Base-by-base conservation (phyloP, 2,329 filamentous ascomycete species). In the Phialophora expanda region DNA sequence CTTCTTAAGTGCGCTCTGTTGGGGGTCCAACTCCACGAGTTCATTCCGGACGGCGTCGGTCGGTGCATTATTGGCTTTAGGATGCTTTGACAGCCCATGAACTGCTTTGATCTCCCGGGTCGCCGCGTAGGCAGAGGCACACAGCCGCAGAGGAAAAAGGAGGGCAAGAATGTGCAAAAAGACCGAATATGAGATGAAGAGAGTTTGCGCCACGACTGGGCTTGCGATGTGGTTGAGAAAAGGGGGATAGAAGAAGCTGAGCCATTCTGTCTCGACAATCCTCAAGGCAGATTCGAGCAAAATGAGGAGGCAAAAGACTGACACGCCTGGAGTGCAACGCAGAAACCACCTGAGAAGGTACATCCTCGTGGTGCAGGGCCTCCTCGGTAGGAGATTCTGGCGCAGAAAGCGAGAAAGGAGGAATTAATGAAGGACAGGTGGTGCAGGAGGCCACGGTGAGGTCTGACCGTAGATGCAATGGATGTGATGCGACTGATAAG, bases 101-200 rank as follows among this genome's bases (percentile, higher is more conserved):
- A 59, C 20, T 62, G 69, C 56, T 53, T 56, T 30, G 11, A 72
- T 74, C 56, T 71, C 69, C 12, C 55, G 67, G n/a, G 66, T 73
- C 24, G 73, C 80, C 79, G 38, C 81, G 78, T 54, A 83, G 78
- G 53, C 83, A 82, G 71, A 79, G 78, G 68, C 80, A 78, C 58
- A 82, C 78, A 69, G 81, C 80, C 60, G 82, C 78, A 32, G 78
- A 81, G 73, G 24, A 71, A 91, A 90, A 34, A 83, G 75, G 69
- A 86, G 85, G 71, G 89, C 87, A 61, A 90, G 79, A 61, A 87
- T 64, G 75, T 91, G 89, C 63, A 90, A 84, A 38, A 89, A 74
- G 20, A 90, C 79, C 60, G 85, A 87, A 76, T 90, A 91, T 73
- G 86, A 87, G 57, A 87, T 83, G 72, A 64, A 64, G 12, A 59